phyloP scores from a whole-genome alignment of 441 rosid genomes.

The Croton laevigatus region DNA sequence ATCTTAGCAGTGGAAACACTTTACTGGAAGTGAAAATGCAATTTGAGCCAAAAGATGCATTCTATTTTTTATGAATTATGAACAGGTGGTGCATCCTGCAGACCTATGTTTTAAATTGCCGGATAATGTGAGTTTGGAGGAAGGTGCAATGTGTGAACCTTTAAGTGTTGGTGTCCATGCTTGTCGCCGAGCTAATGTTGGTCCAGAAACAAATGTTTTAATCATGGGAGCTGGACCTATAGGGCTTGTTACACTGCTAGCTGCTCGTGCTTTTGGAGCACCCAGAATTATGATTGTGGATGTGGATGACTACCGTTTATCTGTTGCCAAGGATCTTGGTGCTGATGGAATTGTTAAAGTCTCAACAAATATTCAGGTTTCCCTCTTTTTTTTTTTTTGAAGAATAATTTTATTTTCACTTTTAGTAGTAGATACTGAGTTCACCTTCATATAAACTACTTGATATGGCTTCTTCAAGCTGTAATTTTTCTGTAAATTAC shows the following conservation, averaged over 20 bases:
- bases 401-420: background rate
- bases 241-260: conserved; percentile 79
- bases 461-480: background rate
- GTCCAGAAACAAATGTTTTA: conserved; percentile 73
- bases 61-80: conserved; percentile 17
- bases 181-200: conserved; percentile 71
- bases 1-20: background rate
- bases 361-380: conserved; percentile 56
- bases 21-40: background rate
- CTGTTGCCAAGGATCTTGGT: conserved; percentile 78
- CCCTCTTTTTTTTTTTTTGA: background rate
- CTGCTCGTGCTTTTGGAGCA: conserved; percentile 88
- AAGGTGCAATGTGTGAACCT: conserved; percentile 97
- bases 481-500: background rate
- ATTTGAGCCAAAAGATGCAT: conserved; percentile 3
- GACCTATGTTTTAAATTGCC: conserved; percentile 84
- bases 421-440: background rate
- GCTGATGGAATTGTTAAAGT: conserved; percentile 68
- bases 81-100: conserved; percentile 88
- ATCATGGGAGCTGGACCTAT: conserved; percentile 96
- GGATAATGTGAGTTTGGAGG: conserved; percentile 82
- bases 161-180: conserved; percentile 90
- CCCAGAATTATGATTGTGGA: conserved; percentile 77
- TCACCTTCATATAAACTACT: background rate
- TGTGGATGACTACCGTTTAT: conserved; percentile 70